phyloP scores from a whole-genome alignment of 1,284 basidiomycete genomes.

The Rhodotorula sp. region DNA sequence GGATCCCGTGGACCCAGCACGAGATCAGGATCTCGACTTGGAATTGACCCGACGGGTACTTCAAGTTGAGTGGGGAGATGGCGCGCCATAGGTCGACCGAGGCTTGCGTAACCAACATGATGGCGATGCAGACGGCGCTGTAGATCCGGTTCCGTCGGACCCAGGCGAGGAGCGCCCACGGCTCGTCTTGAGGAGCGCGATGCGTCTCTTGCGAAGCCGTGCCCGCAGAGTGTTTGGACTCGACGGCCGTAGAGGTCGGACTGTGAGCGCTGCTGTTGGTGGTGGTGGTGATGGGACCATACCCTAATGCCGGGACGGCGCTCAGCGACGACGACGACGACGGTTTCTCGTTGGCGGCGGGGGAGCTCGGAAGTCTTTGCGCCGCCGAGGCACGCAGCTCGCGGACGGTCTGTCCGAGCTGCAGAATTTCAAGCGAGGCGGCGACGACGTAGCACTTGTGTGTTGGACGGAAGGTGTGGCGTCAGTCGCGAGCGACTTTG shows the following conservation, averaged over 20 bases:
- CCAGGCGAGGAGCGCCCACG: conserved; percentile 25
- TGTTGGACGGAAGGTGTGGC: too few relatives aligned
- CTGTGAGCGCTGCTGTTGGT: conserved; percentile 14
- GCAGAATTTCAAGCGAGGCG: conserved; percentile 15
- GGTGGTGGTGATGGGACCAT: background rate
- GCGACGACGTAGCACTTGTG: conserved; percentile 26
- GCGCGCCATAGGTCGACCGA: conserved; percentile 21
- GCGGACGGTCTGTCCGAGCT: conserved; percentile 3
- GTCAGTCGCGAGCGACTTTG: background rate
- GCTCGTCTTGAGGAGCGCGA: background rate
- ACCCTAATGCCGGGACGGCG: background rate
- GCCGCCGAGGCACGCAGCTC: background rate
- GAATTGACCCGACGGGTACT: conserved; percentile 12
- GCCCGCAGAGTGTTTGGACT: background rate
- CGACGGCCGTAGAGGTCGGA: background rate
- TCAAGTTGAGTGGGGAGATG: conserved; percentile 6
- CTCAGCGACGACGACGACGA: background rate
- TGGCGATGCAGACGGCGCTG: conserved; percentile 16
- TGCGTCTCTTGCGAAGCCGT: too few relatives aligned
- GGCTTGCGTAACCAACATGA: conserved; percentile 14
- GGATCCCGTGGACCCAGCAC: conserved; percentile 25
- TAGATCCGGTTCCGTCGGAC: conserved; percentile 13
- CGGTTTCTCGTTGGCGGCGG: background rate
- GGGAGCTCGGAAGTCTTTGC: background rate
- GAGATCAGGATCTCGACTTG: conserved; percentile 21